Percentiles rank a stretch among this genome's conserved stretches.
Conservation (phyloP, 441 rosid species). For the Rhodomyrtus psidioides region DNA sequence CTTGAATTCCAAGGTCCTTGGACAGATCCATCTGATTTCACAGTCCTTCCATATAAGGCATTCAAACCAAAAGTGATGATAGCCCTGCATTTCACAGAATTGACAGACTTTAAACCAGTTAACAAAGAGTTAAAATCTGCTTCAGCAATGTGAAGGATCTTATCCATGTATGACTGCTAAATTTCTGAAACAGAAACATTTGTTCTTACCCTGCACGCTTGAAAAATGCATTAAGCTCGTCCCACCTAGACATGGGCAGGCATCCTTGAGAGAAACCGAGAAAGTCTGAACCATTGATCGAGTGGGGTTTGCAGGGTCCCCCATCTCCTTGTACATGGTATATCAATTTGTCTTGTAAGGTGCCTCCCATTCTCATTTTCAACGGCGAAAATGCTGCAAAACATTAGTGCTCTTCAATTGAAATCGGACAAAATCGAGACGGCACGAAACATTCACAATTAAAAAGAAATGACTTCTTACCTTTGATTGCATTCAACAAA, state of each 20-base stretch:
- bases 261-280: constrained; percentile 12
- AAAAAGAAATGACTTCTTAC: constrained; percentile 16
- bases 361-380: constrained; percentile 15
- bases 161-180: not conserved
- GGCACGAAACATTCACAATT: not conserved
- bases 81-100: not conserved
- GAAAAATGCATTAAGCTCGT: constrained; percentile 5
- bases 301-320: not conserved
- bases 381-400: constrained; percentile 7
- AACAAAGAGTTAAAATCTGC: not conserved
- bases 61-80: not conserved
- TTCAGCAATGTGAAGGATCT: not conserved
- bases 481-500: constrained; percentile 68
- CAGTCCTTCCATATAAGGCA: not conserved
- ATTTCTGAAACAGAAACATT: not conserved
- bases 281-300: not conserved
- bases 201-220: constrained; percentile 1
- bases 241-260: constrained; percentile 11
- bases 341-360: constrained; percentile 7
- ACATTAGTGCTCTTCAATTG: not conserved
- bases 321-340: not conserved
- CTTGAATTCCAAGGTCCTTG: not conserved
- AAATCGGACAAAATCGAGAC: not conserved
- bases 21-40: not conserved
- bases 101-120: not conserved